These are phyloP conservation scores for Phialophora expanda DNA, from an alignment of 2,329 filamentous ascomycete species.

Conservation along the genomic window DNA sequence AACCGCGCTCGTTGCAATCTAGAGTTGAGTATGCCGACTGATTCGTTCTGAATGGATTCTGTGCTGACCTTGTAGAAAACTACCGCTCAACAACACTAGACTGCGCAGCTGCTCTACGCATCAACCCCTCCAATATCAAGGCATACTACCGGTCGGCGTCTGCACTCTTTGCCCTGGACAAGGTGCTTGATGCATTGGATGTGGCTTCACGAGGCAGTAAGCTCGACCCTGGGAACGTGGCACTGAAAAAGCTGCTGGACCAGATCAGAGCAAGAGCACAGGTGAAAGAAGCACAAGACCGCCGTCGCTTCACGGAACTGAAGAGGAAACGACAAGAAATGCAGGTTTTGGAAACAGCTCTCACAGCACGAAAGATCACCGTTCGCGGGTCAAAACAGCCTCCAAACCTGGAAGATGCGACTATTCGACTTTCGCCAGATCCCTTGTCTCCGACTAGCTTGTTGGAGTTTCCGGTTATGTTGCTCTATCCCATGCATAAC, in stretches of 20 bases:
- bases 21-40: slow-evolving; percentile 66
- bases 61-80: slow-evolving; percentile 64
- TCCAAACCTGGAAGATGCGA: slow-evolving; percentile 87
- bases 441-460: slow-evolving; percentile 73
- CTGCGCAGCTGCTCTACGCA: slow-evolving; percentile 75
- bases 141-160: slow-evolving; percentile 84
- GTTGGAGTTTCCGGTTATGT: slow-evolving; percentile 76
- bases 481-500: slow-evolving; percentile 81
- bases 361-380: slow-evolving; percentile 72
- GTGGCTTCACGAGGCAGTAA: slow-evolving; percentile 74
- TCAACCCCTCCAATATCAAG: slow-evolving; percentile 84
- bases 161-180: slow-evolving; percentile 79
- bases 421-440: slow-evolving; percentile 71
- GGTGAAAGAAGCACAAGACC: slow-evolving; percentile 61
- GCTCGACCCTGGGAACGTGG: slow-evolving; percentile 71
- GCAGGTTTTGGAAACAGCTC: slow-evolving; percentile 67
- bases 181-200: slow-evolving; percentile 79
- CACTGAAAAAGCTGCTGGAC: slow-evolving; percentile 65
- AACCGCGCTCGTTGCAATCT: slow-evolving; percentile 92
- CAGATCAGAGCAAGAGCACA: slow-evolving; percentile 68
- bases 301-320: slow-evolving; percentile 59
- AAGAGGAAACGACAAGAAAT: slow-evolving; percentile 59
- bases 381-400: slow-evolving; percentile 70
- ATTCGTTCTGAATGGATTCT: slow-evolving; percentile 2
- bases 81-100: slow-evolving; percentile 85